These are phyloP conservation scores for Pseudogymnoascus sp. DNA, from an alignment of 2,329 filamentous ascomycete genomes.

Conservation along the genomic window DNA sequence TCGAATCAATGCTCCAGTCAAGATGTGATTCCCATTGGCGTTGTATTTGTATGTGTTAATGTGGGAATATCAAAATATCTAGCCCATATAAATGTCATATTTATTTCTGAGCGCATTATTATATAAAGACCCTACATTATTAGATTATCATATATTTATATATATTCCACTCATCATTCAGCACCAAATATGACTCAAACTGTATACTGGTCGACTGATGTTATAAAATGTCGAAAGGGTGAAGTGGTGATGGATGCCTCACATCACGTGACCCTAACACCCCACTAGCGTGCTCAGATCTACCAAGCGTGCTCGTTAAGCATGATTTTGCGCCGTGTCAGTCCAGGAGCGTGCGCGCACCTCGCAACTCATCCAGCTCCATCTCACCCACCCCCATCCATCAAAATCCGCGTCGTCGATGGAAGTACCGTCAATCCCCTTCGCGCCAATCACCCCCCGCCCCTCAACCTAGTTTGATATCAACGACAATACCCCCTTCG, in stretches of 20 bases:
- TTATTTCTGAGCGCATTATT: not conserved
- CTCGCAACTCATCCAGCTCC: conserved; percentile 9
- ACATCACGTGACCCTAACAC: not conserved
- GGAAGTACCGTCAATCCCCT: conserved; percentile 9
- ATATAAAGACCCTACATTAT: not conserved
- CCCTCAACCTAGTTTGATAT: conserved; percentile 12
- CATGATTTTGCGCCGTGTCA: conserved; percentile 7
- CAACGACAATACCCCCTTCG: conserved; percentile 9
- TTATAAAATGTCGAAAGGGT: too few species aligned
- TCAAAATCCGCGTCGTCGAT: conserved; percentile 10
- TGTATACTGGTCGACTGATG: not conserved
- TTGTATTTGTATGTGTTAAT: not conserved
- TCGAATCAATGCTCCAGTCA: not conserved
- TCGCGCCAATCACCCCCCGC: conserved; percentile 8
- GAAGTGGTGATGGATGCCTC: not conserved
- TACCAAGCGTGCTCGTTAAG: conserved; percentile 8
- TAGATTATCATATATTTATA: not conserved
- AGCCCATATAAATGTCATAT: too few species aligned
- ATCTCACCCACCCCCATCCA: conserved; percentile 10
- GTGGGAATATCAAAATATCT: too few species aligned
- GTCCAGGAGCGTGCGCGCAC: not conserved
- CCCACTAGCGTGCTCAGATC: not conserved
- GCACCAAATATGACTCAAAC: not conserved
- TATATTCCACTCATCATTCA: not conserved
- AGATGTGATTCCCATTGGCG: not conserved